Conservation (phyloP, 1,139 yeast species). For the Geotrichum bryndzae region DNA sequence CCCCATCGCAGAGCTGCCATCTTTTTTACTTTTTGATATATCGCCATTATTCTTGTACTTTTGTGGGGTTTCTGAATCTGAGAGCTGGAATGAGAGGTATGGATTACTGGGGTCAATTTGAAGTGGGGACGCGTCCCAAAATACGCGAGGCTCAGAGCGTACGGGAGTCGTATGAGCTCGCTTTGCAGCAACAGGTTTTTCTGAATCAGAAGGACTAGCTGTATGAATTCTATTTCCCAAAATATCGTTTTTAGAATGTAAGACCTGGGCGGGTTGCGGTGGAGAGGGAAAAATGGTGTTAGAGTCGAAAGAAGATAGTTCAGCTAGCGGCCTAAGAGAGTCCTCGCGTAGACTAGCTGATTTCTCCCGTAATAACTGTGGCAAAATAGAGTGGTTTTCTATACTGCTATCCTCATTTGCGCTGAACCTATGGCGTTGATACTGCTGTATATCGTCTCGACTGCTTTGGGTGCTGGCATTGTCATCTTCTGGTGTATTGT, state of each 20-base stretch:
- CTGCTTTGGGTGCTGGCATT: not conserved
- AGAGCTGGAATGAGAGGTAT: not conserved
- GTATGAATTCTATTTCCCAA: not conserved
- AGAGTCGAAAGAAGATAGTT: not conserved
- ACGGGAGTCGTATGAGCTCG: not conserved
- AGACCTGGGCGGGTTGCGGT: not conserved
- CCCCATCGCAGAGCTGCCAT: not conserved
- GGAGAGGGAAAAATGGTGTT: not conserved
- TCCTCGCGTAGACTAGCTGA: not conserved
- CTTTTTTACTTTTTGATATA: not conserved
- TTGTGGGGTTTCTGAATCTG: not conserved
- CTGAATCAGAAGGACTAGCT: not conserved
- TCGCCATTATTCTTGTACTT: not conserved
- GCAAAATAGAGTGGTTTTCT: not conserved
- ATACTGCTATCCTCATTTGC: not conserved
- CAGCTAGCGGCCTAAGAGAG: not conserved
- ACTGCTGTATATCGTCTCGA: not conserved
- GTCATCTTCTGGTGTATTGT: not conserved
- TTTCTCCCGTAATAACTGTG: not conserved
- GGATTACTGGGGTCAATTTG: not conserved
- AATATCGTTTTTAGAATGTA: not conserved
- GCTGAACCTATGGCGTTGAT: not conserved
- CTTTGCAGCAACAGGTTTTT: not conserved
- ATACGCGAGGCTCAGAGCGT: not conserved
- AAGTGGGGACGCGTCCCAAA: not conserved